Conservation (phyloP, 805 yeast species). For the Candida qinlingensis region DNA sequence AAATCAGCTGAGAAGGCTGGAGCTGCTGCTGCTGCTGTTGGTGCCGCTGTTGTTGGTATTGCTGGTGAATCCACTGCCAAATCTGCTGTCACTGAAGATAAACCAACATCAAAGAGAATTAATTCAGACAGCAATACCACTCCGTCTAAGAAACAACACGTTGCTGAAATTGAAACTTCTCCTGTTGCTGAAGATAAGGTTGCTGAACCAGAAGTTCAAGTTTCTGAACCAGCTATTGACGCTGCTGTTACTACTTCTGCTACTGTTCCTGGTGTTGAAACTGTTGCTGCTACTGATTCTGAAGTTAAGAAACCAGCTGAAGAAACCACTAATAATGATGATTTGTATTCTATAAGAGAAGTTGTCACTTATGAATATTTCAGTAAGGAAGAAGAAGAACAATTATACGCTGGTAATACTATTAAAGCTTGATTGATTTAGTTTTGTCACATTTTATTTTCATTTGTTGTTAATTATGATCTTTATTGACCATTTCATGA, state of each 20-base stretch:
- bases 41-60: no score
- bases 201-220: background rate
- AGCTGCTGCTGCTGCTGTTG: no score
- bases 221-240: background rate
- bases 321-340: background rate
- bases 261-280: background rate
- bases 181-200: background rate
- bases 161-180: constrained; percentile 2
- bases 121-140: background rate
- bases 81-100: background rate
- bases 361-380: constrained; percentile 18
- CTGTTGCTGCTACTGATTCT: background rate
- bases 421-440: background rate
- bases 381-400: constrained; percentile 9
- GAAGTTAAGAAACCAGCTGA: background rate
- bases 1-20: background rate
- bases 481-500: no score
- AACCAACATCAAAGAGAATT: background rate
- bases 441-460: background rate
- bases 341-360: constrained; percentile 21
- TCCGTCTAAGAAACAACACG: background rate
- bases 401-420: constrained; percentile 3
- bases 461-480: no score
- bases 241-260: background rate
- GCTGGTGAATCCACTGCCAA: background rate